Base-by-base conservation (phyloP, 495 filamentous ascomycete genomes). In the Cercophora sp. region DNA sequence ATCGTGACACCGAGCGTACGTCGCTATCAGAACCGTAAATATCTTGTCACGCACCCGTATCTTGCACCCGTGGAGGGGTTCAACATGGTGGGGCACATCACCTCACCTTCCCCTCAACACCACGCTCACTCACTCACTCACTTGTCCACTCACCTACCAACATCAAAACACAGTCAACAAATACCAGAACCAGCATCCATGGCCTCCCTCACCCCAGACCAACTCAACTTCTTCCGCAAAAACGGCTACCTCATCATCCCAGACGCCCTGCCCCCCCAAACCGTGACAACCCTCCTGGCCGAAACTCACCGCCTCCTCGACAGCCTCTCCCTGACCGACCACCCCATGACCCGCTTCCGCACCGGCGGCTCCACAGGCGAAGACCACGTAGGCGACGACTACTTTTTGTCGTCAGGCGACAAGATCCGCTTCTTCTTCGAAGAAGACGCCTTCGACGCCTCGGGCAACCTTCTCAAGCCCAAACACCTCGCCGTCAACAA, bases 391-490 rank as follows among this genome's bases (percentile, higher is more conserved):
- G 91, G 93, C 53, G 93, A 98, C 72, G 82, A 86, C 66, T 98
- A 98, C 81, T 98, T 98, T 71, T 81, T 98, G 0, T 74, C 70
- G 2, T 89, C 84, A 1, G 88, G 88, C 47, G 87, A 96, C 77
- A 95, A 97, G 61, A 75, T 98, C 42, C 85, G 88, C 46, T 96
- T 92, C 76, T 98, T 98, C 82, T 96, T 98, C 75, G 93, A 98
- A 66, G 88, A 91, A 63, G 86, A 85, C 68, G 86, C 86, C 50
- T 87, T 89, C 61, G 76, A 83, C 63, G 49, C 73, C 2, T 58
- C 67, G 0, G 83, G 83, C 18, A 59, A 59, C 5, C 79, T 97
- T 1, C 67, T 71, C 4, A 87, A 89, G 54, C 89, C 93, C 16
- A 94, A 91, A 64, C 69, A 84, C 32, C 78, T 73, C 32, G 86